Conservation (phyloP, 208 protist species). For the Leishmania aethiopica region DNA sequence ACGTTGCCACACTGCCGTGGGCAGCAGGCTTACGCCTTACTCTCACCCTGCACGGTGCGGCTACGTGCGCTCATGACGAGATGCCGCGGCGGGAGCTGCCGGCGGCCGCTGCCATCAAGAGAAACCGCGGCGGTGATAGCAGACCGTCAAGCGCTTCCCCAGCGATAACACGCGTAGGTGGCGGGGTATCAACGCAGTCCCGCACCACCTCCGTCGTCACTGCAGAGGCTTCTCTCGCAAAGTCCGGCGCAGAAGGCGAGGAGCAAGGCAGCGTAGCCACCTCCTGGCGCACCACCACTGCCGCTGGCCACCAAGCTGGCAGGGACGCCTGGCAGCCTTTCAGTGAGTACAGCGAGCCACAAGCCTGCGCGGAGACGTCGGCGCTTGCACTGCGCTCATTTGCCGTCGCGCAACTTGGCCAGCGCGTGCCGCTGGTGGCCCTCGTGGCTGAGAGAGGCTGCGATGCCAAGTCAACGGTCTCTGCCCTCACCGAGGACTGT, state of each 20-base stretch:
- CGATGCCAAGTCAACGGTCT: not conserved
- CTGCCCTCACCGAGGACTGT: not conserved
- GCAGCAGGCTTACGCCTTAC: not conserved
- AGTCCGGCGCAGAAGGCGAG: not conserved
- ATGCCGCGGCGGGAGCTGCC: not conserved
- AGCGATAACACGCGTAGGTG: not conserved
- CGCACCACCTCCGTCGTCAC: not conserved
- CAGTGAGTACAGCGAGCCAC: not conserved
- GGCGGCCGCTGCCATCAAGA: not conserved
- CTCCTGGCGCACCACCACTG: not conserved
- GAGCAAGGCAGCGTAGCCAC: not conserved
- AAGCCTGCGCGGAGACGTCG: conserved; percentile 12
- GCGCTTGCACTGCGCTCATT: conserved; percentile 9
- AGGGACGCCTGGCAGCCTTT: not conserved
- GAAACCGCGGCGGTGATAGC: not conserved
- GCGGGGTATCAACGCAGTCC: not conserved
- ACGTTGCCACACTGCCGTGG: conserved; percentile 2
- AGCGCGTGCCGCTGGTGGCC: conserved; percentile 21
- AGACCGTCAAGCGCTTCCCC: not conserved
- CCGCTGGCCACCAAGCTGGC: not conserved
- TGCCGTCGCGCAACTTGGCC: conserved; percentile 13
- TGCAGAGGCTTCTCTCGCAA: not conserved
- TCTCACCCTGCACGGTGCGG: not conserved
- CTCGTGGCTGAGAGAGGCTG: conserved; percentile 19
- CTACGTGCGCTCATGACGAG: not conserved